phyloP scores from a whole-genome alignment of 805 yeast species.

The Isabelozyma heimii region DNA sequence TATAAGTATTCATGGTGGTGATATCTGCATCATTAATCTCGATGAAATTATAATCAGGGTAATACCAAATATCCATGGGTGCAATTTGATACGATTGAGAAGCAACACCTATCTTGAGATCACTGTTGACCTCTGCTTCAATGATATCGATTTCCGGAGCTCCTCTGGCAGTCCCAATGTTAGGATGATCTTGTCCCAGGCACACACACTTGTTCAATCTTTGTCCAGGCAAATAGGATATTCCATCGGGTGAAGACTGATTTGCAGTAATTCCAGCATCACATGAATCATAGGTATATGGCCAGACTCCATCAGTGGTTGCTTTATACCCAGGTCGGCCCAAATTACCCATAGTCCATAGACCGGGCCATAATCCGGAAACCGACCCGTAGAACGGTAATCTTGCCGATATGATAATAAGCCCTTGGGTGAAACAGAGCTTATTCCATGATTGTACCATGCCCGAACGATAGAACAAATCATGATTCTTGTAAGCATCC shows the following conservation, averaged over 20 bases:
- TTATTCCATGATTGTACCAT: constrained; percentile 42
- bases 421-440: constrained; percentile 36
- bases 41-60: constrained; percentile 80
- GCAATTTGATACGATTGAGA: constrained; percentile 93
- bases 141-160: constrained; percentile 79
- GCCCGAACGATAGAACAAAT: constrained; percentile 36
- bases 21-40: constrained; percentile 67
- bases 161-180: constrained; percentile 36
- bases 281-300: constrained; percentile 37
- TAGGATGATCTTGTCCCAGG: constrained; percentile 36
- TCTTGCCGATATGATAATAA: constrained; percentile 29
- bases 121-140: constrained; percentile 75
- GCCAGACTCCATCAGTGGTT: constrained; percentile 40
- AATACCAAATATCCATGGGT: constrained; percentile 92
- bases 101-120: constrained; percentile 58
- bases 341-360: constrained; percentile 42
- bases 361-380: constrained; percentile 41
- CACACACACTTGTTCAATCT: constrained; percentile 33
- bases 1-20: constrained; percentile 80
- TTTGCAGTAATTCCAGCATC: constrained; percentile 41
- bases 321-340: constrained; percentile 40
- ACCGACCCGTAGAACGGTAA: constrained; percentile 36
- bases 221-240: constrained; percentile 40
- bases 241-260: constrained; percentile 41
- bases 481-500: constrained; percentile 38